Percentiles rank a stretch among this genome's conserved stretches.
Evolutionary conservation across 2,329 filamentous ascomycete species (phyloP).

Genomic region (Cladophialophora psammophila): DNA sequence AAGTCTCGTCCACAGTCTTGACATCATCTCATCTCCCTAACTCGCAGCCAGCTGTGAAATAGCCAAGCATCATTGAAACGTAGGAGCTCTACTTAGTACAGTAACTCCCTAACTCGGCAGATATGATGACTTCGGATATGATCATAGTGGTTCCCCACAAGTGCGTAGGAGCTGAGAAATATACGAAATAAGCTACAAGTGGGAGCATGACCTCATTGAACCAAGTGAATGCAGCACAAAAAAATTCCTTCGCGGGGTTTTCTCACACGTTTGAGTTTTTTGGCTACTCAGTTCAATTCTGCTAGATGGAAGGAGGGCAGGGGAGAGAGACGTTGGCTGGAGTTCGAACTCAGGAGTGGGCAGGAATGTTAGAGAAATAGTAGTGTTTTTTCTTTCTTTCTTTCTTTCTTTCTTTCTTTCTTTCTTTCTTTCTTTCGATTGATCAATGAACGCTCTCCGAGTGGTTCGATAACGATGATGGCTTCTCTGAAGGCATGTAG

Average conservation of each 20-base stretch:
- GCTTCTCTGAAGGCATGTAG: not conserved
- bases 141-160: not conserved
- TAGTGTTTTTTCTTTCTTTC: too few relatives aligned
- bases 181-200: not conserved
- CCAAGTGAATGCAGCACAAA: not conserved
- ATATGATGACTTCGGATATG: not conserved
- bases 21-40: not conserved
- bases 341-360: too few relatives aligned
- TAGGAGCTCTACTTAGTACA: not conserved
- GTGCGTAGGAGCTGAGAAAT: not conserved
- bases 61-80: not conserved
- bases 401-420: too few relatives aligned
- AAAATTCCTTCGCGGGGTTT: conserved; percentile 5
- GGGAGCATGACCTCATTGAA: not conserved
- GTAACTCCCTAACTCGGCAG: not conserved
- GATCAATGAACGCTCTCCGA: too few relatives aligned
- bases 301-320: not conserved
- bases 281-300: not conserved
- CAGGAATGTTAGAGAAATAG: too few relatives aligned
- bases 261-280: conserved; percentile 7
- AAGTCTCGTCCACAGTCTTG: conserved; percentile 3
- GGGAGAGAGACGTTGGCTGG: too few relatives aligned
- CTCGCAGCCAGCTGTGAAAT: conserved; percentile 4
- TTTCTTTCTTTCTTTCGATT: too few relatives aligned
- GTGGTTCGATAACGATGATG: not conserved